A percentile compares a stretch with the other conserved stretches of the same genome.
Evolutionary conservation across 2,329 filamentous ascomycete genomes (phyloP).

Genomic region (Monilinia fructicola): DNA sequence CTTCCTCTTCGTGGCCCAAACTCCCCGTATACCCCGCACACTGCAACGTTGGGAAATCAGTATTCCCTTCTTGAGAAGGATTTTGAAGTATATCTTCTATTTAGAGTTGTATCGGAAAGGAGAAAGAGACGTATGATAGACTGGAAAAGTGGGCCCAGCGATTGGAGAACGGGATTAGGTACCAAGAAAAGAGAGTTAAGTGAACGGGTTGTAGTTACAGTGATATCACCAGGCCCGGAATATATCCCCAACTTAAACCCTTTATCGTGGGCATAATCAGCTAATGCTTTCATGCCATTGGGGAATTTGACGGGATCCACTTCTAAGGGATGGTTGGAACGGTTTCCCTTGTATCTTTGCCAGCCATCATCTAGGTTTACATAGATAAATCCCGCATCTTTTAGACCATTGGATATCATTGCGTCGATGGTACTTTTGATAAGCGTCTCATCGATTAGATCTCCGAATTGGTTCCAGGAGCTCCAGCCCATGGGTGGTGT

Average conservation of each 20-base stretch:
- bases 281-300: conserved; percentile 6
- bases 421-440: conserved; percentile 1
- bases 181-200: no score
- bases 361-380: conserved; percentile 15
- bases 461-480: conserved; percentile 54
- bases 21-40: conserved; percentile 46
- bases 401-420: not conserved
- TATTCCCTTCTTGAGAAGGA: no score
- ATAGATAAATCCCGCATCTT: not conserved
- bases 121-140: no score
- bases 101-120: no score
- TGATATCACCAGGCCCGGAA: conserved; percentile 49
- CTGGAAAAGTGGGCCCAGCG: no score
- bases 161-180: no score
- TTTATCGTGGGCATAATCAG: conserved; percentile 6
- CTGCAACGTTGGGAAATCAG: no score
- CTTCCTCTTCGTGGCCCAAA: conserved; percentile 55
- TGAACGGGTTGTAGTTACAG: not conserved
- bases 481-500: conserved; percentile 52
- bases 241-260: conserved; percentile 63
- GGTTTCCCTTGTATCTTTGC: conserved; percentile 5
- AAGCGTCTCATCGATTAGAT: conserved; percentile 45
- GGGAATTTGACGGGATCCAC: conserved; percentile 11
- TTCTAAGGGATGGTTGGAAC: not conserved
- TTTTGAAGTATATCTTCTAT: no score